These are phyloP conservation scores for Cyclotella baltica DNA, from an alignment of 108 stramenopile species.

Conservation along the genomic window DNA sequence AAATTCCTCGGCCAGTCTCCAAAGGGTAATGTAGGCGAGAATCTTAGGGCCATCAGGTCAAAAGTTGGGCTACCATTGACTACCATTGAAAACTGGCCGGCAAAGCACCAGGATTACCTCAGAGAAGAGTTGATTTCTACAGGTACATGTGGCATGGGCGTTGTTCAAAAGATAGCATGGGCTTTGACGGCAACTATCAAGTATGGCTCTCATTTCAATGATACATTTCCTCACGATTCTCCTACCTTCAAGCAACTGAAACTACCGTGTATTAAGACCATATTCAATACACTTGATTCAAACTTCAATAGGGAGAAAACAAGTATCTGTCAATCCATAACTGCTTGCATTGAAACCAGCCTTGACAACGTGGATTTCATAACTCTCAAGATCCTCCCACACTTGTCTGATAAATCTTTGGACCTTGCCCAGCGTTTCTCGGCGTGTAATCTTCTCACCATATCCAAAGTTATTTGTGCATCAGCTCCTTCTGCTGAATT, in stretches of 20 bases:
- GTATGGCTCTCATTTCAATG: slow-evolving; percentile 12
- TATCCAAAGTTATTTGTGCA: slow-evolving; percentile 42
- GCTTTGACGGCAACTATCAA: slow-evolving; percentile 26
- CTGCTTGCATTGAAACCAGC: slow-evolving; percentile 36
- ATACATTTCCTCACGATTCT: slow-evolving; percentile 14
- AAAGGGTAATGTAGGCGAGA: not conserved
- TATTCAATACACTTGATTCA: slow-evolving; percentile 22
- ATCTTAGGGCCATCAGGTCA: slow-evolving; percentile 25
- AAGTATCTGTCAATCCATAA: slow-evolving; percentile 17
- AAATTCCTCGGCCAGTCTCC: not conserved
- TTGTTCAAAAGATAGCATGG: slow-evolving; percentile 36
- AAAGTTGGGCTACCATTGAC: slow-evolving; percentile 35
- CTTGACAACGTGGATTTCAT: slow-evolving; percentile 53
- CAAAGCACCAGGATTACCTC: slow-evolving; percentile 37
- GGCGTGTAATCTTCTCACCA: slow-evolving; percentile 25
- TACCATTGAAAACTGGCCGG: slow-evolving; percentile 41
- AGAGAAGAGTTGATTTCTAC: slow-evolving; percentile 18
- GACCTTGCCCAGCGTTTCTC: slow-evolving; percentile 39
- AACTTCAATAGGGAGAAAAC: slow-evolving; percentile 41
- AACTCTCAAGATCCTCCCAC: slow-evolving; percentile 43
- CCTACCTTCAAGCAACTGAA: slow-evolving; percentile 25
- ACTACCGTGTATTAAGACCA: slow-evolving; percentile 26
- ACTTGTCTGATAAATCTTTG: slow-evolving; percentile 27
- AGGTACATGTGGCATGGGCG: slow-evolving; percentile 10
- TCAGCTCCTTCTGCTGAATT: slow-evolving; percentile 46